phyloP scores from a whole-genome alignment of 768 basidiomycete species.

The Lentinula aciculospora region DNA sequence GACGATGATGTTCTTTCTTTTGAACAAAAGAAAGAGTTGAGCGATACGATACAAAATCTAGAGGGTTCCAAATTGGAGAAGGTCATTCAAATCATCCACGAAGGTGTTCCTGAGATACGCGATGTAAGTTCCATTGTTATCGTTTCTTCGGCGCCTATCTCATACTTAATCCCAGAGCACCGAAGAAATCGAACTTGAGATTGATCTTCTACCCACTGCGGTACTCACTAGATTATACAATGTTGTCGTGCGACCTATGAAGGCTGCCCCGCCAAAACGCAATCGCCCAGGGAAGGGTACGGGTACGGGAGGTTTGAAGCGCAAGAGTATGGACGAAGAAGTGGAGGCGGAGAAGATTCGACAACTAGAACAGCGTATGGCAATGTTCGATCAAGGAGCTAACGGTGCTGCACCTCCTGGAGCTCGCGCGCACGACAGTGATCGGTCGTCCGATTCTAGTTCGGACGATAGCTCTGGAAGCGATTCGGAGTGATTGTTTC shows the following conservation, averaged over 20 bases:
- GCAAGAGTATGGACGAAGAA: slow-evolving; percentile 96
- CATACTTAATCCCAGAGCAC: slow-evolving; percentile 57
- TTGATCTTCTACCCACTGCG: slow-evolving; percentile 80
- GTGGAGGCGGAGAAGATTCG: slow-evolving; percentile 95
- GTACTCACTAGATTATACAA: slow-evolving; percentile 95
- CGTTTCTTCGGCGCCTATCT: slow-evolving; percentile 10
- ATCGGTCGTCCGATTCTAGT: slow-evolving; percentile 76
- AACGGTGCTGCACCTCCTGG: slow-evolving; percentile 29
- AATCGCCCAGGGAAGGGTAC: slow-evolving; percentile 69
- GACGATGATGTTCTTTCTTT: slow-evolving; percentile 84
- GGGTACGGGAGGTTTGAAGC: slow-evolving; percentile 85
- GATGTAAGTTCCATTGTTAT: slow-evolving; percentile 54
- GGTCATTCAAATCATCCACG: slow-evolving; percentile 93
- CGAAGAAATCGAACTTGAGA: slow-evolving; percentile 98
- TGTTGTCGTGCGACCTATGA: slow-evolving; percentile 80
- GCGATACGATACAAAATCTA: slow-evolving; percentile 85
- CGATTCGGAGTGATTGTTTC: slow-evolving; percentile 63
- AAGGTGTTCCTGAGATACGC: slow-evolving; percentile 88
- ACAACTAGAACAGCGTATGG: slow-evolving; percentile 82
- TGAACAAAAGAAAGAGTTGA: slow-evolving; percentile 97
- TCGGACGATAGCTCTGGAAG: slow-evolving; percentile 79
- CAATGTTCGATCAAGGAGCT: slow-evolving; percentile 66
- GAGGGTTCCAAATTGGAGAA: slow-evolving; percentile 81
- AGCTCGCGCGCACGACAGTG: slow-evolving; percentile 51
- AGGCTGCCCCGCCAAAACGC: slow-evolving; percentile 61